Conservation (phyloP, 2,329 filamentous ascomycete genomes). For the Drechslera avenae region DNA sequence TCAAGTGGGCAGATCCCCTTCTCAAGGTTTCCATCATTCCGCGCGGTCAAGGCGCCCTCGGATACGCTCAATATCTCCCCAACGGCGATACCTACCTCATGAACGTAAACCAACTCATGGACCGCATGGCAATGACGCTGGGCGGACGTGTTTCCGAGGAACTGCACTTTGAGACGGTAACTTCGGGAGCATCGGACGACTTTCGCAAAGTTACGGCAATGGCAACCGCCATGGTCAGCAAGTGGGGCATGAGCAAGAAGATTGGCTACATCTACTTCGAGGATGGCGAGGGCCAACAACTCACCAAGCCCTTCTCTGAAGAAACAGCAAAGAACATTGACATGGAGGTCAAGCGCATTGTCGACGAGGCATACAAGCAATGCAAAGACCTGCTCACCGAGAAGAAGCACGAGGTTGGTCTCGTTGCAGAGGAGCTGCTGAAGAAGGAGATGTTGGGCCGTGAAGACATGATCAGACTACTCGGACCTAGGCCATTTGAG, state of each 20-base stretch:
- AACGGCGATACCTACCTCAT: constrained; percentile 90
- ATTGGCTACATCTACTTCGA: constrained; percentile 93
- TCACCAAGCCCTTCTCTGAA: constrained; percentile 96
- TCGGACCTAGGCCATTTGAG: constrained; percentile 83
- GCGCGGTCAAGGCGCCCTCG: constrained; percentile 88
- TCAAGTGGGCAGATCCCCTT: constrained; percentile 93
- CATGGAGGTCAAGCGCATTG: constrained; percentile 84
- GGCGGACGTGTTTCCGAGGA: constrained; percentile 95
- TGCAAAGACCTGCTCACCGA: constrained; percentile 81
- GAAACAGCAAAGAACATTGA: constrained; percentile 92
- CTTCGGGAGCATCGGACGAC: constrained; percentile 91
- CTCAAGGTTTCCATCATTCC: constrained; percentile 99
- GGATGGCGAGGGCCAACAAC: constrained; percentile 75
- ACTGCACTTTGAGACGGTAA: constrained; percentile 94
- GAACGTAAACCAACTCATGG: constrained; percentile 95
- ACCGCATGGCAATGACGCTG: constrained; percentile 99
- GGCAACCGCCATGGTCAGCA: constrained; percentile 98
- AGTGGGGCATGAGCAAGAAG: constrained; percentile 97
- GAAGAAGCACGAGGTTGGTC: constrained; percentile 85
- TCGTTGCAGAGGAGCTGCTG: constrained; percentile 91
- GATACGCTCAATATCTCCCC: constrained; percentile 97
- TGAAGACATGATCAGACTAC: constrained; percentile 88
- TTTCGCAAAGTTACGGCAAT: constrained; percentile 98
- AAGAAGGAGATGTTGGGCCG: constrained; percentile 88
- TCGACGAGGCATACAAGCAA: constrained; percentile 90